Evolutionary conservation across 2,329 filamentous ascomycete species (phyloP).

Genomic region (Stachybotrys elegans): DNA sequence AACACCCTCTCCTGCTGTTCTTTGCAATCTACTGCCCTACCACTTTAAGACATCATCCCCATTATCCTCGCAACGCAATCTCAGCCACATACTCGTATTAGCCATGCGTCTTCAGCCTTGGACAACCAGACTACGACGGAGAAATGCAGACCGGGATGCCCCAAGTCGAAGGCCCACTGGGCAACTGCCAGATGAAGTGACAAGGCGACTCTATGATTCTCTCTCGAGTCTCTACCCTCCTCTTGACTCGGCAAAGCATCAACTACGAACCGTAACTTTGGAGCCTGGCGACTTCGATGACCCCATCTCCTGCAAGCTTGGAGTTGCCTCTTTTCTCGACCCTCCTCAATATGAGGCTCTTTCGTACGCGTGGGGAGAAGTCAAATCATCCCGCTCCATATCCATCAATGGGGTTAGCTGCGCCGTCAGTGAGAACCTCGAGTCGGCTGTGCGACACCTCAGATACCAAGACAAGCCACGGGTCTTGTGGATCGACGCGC

Average conservation of each 20-base stretch:
- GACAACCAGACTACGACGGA: neutral
- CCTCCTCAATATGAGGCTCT: neutral
- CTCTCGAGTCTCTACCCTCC: neutral
- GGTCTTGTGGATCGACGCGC: slow-evolving; percentile 10
- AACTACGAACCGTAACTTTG: neutral
- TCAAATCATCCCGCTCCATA: neutral
- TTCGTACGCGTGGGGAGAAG: neutral
- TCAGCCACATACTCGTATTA: no score
- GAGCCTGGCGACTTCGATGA: neutral
- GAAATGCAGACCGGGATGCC: neutral
- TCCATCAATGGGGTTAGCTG: neutral
- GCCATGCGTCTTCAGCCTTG: neutral
- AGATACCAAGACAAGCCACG: slow-evolving; percentile 1
- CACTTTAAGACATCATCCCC: no score
- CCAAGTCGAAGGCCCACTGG: neutral
- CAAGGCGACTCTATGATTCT: neutral
- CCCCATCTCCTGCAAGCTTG: neutral
- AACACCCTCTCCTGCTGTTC: no score
- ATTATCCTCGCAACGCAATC: no score
- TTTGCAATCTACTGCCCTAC: no score
- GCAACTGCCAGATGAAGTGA: neutral
- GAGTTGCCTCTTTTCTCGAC: neutral
- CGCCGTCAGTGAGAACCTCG: neutral
- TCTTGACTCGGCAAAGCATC: neutral
- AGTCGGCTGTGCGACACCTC: slow-evolving; percentile 2